phyloP scores from a whole-genome alignment of 441 rosid genomes.

The Populus hybrid region DNA sequence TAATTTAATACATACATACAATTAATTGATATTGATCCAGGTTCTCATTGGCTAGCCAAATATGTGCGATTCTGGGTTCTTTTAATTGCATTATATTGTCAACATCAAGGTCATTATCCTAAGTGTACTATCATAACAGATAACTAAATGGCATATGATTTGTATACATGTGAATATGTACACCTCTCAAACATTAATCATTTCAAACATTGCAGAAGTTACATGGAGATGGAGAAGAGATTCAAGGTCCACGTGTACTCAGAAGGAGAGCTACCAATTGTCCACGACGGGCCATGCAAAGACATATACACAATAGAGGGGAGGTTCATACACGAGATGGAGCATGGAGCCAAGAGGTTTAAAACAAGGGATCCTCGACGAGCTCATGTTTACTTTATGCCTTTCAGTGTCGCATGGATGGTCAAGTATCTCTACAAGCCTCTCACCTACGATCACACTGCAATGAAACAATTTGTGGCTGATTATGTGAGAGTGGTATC shows the following conservation, averaged over 20 bases:
- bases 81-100: background rate
- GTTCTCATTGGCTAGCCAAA: background rate
- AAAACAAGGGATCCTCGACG: conserved; percentile 47
- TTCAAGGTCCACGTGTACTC: conserved; percentile 82
- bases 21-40: background rate
- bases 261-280: conserved; percentile 89
- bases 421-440: conserved; percentile 61
- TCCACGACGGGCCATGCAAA: conserved; percentile 89
- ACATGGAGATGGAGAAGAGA: conserved; percentile 78
- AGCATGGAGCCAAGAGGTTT: conserved; percentile 46
- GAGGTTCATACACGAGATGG: conserved; percentile 77
- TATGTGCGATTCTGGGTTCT: background rate
- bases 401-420: conserved; percentile 82
- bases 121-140: no score
- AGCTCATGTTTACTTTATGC: conserved; percentile 86
- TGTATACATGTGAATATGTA: background rate
- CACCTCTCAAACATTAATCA: no score
- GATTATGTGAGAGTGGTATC: no score
- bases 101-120: background rate
- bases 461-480: background rate
- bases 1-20: no score
- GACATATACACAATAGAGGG: conserved; percentile 81
- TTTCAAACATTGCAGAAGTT: conserved; percentile 48
- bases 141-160: background rate
- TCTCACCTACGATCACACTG: conserved; percentile 24